Conservation (phyloP, 768 basidiomycete genomes). For the Wakefieldia striispora region DNA sequence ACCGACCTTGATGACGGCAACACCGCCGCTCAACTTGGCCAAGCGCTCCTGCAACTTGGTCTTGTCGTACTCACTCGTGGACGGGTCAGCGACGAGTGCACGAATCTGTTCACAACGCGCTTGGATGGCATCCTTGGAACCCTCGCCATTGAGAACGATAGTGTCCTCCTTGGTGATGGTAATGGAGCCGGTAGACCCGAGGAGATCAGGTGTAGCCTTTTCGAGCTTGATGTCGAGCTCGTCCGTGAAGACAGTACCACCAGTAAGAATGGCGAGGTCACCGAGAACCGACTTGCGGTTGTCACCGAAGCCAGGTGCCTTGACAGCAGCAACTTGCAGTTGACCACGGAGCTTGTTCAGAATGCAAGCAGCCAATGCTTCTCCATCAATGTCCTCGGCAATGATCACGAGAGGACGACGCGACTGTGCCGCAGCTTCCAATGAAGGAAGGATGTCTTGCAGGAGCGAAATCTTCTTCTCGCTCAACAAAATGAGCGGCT, state of each 20-base stretch:
- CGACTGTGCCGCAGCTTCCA: slow-evolving; percentile 76
- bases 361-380: slow-evolving; percentile 96
- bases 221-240: slow-evolving; percentile 98
- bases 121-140: slow-evolving; percentile 84
- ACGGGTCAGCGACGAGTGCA: slow-evolving; percentile 70
- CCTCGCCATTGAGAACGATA: slow-evolving; percentile 91
- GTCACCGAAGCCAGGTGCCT: slow-evolving; percentile 98
- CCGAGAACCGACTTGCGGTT: slow-evolving; percentile 99
- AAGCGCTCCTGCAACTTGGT: slow-evolving; percentile 96
- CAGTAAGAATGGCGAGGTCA: slow-evolving; percentile 95
- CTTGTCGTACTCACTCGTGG: slow-evolving; percentile 91
- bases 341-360: slow-evolving; percentile 99
- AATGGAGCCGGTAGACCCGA: slow-evolving; percentile 87
- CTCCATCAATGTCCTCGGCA: slow-evolving; percentile 97
- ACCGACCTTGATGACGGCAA: slow-evolving; percentile 98
- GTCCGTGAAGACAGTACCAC: slow-evolving; percentile 95
- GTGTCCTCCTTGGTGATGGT: slow-evolving; percentile 99
- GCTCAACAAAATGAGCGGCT: slow-evolving; percentile 87
- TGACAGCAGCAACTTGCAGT: slow-evolving; percentile 89
- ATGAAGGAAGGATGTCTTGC: slow-evolving; percentile 92
- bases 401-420: slow-evolving; percentile 94
- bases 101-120: slow-evolving; percentile 97
- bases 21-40: slow-evolving; percentile 93
- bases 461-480: slow-evolving; percentile 98
- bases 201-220: slow-evolving; percentile 80